phyloP scores from a whole-genome alignment of 169 alveolate genomes.

The Toxoplasma gondii region DNA sequence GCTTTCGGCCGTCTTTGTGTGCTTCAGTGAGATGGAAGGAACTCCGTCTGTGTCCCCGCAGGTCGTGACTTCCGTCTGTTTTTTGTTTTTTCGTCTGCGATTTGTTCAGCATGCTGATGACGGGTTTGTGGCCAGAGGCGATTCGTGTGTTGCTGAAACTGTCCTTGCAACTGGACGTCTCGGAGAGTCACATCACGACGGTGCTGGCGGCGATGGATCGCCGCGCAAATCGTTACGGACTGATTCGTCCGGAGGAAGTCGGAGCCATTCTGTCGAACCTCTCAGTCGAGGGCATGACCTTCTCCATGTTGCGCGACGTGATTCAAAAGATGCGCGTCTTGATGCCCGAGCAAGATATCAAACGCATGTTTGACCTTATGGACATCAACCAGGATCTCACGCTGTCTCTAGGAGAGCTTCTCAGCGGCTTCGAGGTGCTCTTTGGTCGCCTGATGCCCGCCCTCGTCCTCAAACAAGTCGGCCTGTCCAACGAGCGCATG shows the following conservation, averaged over 20 bases:
- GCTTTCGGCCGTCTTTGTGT: no score
- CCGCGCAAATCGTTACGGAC: slow-evolving; percentile 70
- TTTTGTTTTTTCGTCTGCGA: neutral
- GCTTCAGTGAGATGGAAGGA: no score
- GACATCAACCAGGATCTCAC: slow-evolving; percentile 75
- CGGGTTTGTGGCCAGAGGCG: slow-evolving; percentile 78
- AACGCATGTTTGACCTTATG: slow-evolving; percentile 77
- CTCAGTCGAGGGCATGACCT: slow-evolving; percentile 73
- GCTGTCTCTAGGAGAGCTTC: slow-evolving; percentile 70
- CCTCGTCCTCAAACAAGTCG: slow-evolving; percentile 71
- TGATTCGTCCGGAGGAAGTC: slow-evolving; percentile 72
- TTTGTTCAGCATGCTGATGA: slow-evolving; percentile 61
- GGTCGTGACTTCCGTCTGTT: neutral
- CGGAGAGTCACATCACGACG: slow-evolving; percentile 62
- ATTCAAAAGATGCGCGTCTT: slow-evolving; percentile 73
- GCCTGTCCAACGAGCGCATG: slow-evolving; percentile 71
- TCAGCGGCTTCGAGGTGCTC: slow-evolving; percentile 75
- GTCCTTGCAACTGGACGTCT: slow-evolving; percentile 68
- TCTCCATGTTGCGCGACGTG: slow-evolving; percentile 73
- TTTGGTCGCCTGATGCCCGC: slow-evolving; percentile 73
- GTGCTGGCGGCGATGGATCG: slow-evolving; percentile 66
- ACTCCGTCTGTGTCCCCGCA: no score
- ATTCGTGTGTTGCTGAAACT: slow-evolving; percentile 70
- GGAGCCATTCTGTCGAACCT: slow-evolving; percentile 67
- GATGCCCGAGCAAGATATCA: slow-evolving; percentile 74